Evolutionary conservation across 805 yeast genomes (phyloP).

Genomic region (Saccharomyces eubayanus): DNA sequence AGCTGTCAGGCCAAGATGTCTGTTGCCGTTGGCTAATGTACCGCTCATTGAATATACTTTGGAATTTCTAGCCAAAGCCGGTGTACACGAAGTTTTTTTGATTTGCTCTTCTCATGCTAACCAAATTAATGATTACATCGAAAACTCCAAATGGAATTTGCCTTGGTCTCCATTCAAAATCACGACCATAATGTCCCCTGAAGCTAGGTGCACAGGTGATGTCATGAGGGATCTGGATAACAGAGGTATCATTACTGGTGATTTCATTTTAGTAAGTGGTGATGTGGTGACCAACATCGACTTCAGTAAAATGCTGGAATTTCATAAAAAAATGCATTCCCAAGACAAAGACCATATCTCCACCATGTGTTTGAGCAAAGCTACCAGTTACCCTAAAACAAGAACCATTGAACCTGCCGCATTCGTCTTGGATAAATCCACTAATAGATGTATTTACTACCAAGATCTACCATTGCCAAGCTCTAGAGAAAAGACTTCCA

Average conservation of each 20-base stretch:
- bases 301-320: conserved; percentile 59
- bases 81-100: conserved; percentile 80
- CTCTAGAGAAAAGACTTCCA: conserved; percentile 40
- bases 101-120: conserved; percentile 90
- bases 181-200: conserved; percentile 72
- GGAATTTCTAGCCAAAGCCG: conserved; percentile 86
- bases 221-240: conserved; percentile 94
- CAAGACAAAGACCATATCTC: conserved; percentile 84
- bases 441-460: conserved; percentile 74
- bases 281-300: conserved; percentile 93
- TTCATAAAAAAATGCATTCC: conserved; percentile 63
- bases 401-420: conserved; percentile 81
- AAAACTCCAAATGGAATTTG: conserved; percentile 57
- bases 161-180: conserved; percentile 74
- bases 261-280: conserved; percentile 83
- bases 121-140: conserved; percentile 75
- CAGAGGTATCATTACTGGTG: conserved; percentile 82
- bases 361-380: conserved; percentile 87
- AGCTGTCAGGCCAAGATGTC: conserved; percentile 76
- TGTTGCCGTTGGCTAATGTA: conserved; percentile 84
- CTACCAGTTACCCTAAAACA: conserved; percentile 76
- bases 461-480: conserved; percentile 58
- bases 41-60: conserved; percentile 92
- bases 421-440: conserved; percentile 67
- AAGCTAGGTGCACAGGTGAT: conserved; percentile 89